Conservation (phyloP, 352 stramenopile species). For the Peronospora destructor region DNA sequence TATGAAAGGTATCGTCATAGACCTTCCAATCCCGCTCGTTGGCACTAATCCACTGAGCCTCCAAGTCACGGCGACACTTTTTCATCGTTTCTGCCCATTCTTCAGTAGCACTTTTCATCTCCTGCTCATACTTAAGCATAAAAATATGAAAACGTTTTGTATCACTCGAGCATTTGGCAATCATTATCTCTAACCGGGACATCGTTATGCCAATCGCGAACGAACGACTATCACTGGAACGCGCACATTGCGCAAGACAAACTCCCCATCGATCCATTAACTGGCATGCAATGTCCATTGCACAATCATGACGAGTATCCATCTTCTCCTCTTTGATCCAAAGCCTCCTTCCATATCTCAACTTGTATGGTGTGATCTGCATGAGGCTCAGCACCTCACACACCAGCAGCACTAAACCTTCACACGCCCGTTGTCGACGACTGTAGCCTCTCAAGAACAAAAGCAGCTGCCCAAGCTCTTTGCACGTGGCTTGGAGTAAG, state of each 20-base stretch:
- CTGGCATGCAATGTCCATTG: background rate
- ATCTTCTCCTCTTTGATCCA: constrained; percentile 5
- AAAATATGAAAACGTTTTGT: background rate
- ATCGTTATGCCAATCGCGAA: constrained; percentile 6
- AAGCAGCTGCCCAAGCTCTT: constrained; percentile 13
- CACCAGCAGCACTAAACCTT: constrained; percentile 14
- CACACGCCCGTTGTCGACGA: constrained; percentile 2
- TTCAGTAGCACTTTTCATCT: constrained; percentile 2
- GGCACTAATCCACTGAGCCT: background rate
- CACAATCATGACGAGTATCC: background rate
- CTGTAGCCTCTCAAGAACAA: constrained; percentile 1
- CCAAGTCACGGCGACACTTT: constrained; percentile 1
- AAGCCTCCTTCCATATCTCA: background rate
- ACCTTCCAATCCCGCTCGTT: constrained; percentile 2
- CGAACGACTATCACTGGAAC: background rate
- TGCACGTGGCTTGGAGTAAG: constrained; percentile 3
- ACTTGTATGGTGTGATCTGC: constrained; percentile 1
- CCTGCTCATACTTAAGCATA: background rate
- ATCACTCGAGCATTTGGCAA: background rate
- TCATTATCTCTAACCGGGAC: constrained; percentile 7
- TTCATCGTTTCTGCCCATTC: constrained; percentile 6
- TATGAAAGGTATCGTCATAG: constrained; percentile 10
- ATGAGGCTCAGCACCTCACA: constrained; percentile 26
- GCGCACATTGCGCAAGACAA: constrained; percentile 1
- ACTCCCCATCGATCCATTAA: constrained; percentile 17